Evolutionary conservation across 495 filamentous ascomycete genomes (phyloP), one percentile per base, ranked within the genome.

Genomic region (Talaromyces trachyspermus): DNA sequence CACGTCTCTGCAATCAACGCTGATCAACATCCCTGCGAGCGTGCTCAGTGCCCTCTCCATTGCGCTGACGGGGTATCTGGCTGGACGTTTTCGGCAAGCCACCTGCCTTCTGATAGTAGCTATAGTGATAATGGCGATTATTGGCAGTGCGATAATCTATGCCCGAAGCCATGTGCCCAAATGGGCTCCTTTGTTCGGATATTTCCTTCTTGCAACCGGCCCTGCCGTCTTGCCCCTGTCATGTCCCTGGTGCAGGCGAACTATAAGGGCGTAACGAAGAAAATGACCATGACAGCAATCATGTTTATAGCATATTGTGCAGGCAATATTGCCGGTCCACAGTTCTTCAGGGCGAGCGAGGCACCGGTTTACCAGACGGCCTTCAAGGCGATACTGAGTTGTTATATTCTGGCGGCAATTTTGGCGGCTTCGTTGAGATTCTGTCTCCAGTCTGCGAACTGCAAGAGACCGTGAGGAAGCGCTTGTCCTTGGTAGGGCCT

Each of bases 231-330:
- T 84, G 57, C 79, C 81, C 0, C 69, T 77, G 51, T 77, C 0
- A 65, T 83, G 45, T 73, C 73, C 1, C 59, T 81, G 1, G 74
- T 81, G 10, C 69, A 70, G 3, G 73, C 71, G 5, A 83, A 85
- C 49, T 75, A 83, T 15, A 75, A 77, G 2, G 81, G 81, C 11
- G 82, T 81, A 54, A 83, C 81, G 3, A 85, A 85, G 61, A 84
- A 84, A 52, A 71, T 71, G 48, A 66, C 70, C 0, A 59, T 75
- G 30, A 71, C 70, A 0, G 69, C 68, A 1, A 42, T 68, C 41
- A 58, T 68, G 17, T 69, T 71, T 27, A 51, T 69, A 7, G 66
- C 57, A n/a, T 68, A 67, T 7, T 71, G 66, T 23, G 57, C 60
- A 0, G 68, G 68, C 0, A 71, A 71, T 17, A 69, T 71, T 24